Conservation (phyloP, 257 asterid species). For the Fraxinus excelsior region DNA sequence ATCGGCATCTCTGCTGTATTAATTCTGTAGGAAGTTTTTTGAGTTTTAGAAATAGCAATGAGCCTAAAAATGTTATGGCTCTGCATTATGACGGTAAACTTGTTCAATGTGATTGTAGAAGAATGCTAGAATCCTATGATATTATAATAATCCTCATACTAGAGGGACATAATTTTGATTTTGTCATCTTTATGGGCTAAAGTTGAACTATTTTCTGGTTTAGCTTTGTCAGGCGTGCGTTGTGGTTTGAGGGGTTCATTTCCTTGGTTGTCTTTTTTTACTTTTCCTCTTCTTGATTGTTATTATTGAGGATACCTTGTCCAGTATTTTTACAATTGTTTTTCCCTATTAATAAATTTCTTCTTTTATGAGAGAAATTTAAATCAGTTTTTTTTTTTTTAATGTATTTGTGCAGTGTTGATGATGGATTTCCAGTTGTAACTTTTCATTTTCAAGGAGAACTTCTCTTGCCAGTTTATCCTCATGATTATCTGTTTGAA, state of each 20-base stretch:
- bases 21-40: neutral
- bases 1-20: neutral
- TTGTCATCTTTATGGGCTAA: neutral
- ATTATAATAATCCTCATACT: neutral
- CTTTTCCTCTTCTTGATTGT: neutral
- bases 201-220: neutral
- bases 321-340: neutral
- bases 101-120: neutral
- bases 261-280: neutral
- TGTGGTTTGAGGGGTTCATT: neutral
- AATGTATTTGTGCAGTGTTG: slow-evolving; percentile 48
- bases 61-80: neutral
- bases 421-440: slow-evolving; percentile 66
- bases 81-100: neutral
- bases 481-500: slow-evolving; percentile 64
- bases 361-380: neutral
- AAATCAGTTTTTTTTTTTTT: slow-evolving; percentile 24
- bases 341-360: slow-evolving; percentile 10
- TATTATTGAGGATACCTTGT: no score
- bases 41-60: neutral
- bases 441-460: slow-evolving; percentile 50
- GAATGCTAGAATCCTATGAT: neutral
- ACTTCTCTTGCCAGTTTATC: slow-evolving; percentile 51
- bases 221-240: neutral
- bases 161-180: neutral